Base-by-base conservation (phyloP, 2,329 filamentous ascomycete species). In the Metarhizium humberi region DNA sequence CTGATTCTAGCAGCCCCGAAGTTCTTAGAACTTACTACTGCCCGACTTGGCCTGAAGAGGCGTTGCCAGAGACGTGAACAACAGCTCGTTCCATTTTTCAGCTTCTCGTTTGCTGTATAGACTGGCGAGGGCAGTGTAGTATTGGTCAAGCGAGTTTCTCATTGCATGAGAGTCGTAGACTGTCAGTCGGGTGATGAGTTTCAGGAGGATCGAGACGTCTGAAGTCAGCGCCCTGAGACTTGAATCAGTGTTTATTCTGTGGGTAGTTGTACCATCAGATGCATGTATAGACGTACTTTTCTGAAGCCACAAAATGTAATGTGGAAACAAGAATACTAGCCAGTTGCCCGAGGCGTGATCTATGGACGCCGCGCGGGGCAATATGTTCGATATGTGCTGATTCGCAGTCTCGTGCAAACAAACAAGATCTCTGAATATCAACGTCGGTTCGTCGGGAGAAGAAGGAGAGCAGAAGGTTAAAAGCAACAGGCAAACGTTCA, bases 401-500 rank as follows among this genome's bases (percentile, higher is more conserved):
- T 8, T 68, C 62, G 47, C 78, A 64, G 57, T 80, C 77, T n/a
- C 63, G 61, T 43, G 74, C 69, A 55, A 84, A 75, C 30, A 63
- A 57, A 48, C 71, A 67, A 40, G 84, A 66, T 54, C 81, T 73
- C 38, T 65, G 65, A 45, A 78, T 64, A 64, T 86, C 82, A 52
- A 78, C 74, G 50, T 64, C 43, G 52, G 66, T 64, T 18, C 65
- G 66, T 8, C 71, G 63, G 36, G 75, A 74, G 66, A 80, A 82
- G 59, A 80, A 74, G 13, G 73, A 70, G 25, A 80, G 65, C 30
- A 84, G 66, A 8, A 84, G 69, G 36, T 72, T 73, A 36, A 79
- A 68, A 50, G 75, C 77, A 43, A 64, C 61, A 6, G 68, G 66
- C 18, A 74, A 63, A 56, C 70, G 71, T 59, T 74, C 53, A 67